Evolutionary conservation across 768 basidiomycete genomes (phyloP), one percentile per base, ranked within the genome.

Genomic region (Phylloporus sp.): DNA sequence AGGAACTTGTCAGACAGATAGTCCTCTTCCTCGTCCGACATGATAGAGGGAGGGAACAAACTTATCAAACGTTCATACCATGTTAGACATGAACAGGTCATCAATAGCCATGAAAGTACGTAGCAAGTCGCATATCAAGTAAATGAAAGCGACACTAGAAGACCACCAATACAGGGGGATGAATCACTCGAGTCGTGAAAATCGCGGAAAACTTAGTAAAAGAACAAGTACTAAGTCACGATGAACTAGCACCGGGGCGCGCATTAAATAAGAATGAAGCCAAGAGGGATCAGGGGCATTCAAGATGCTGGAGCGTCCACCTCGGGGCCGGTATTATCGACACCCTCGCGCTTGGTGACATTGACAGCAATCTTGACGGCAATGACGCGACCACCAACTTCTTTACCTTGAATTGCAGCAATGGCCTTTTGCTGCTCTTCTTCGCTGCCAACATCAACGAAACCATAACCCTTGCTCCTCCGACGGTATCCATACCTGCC

Each of bases 291-390:
- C 59, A 63, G 57, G 53, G 40, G 49, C 51, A 48, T 47, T 72
- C 59, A 61, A 50, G 48, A 59, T 10, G 59, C 59, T 39, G 60
- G 60, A 50, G 70, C 63, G 28, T 70, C 65, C 40, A 55, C 69
- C 47, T 73, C 73, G 32, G 52, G 56, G 38, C 49, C 66, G 18
- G 57, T 68, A n/a, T 64, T 62, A 46, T 74, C 80, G 31, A 66
- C 71, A 35, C 78, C 80, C 49, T 85, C 84, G 52, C 80, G 80
- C 55, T 76, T 80, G 63, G 80, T 77, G 47, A 86, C 76, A 73
- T 95, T 92, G 71, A 97, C 91, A 47, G 95, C 95, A 58, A 99
- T 79, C 79, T 97, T 97, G 76, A 97, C 91, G 55, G 88, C 89
- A 66, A 99, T 86, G 57, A 80, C 67, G 61, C 95, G 80, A 46